A percentile compares a stretch with the other conserved stretches of the same genome.
Evolutionary conservation across 2,329 filamentous ascomycete species (phyloP).

Genomic region (Chaetomiaceae sp.): DNA sequence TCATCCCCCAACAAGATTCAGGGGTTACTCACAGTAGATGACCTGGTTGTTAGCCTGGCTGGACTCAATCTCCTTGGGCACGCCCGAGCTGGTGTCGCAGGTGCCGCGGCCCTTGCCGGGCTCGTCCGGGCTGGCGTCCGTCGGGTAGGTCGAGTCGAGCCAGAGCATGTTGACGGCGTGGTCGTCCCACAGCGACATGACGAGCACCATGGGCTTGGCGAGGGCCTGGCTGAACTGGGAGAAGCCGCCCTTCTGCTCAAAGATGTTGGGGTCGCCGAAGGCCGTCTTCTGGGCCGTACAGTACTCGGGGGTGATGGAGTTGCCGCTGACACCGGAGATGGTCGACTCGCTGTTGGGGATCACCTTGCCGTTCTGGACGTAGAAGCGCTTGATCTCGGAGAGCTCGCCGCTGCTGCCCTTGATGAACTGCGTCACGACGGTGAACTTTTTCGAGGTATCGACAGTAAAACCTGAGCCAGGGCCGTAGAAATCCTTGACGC

Average conservation of each 20-base stretch:
- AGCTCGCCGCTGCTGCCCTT: conserved; percentile 47
- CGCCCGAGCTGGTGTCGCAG: conserved; percentile 50
- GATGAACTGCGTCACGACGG: conserved; percentile 63
- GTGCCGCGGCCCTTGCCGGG: conserved; percentile 51
- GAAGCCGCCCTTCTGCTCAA: conserved; percentile 54
- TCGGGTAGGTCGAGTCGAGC: conserved; percentile 65
- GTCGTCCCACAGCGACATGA: conserved; percentile 58
- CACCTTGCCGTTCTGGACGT: conserved; percentile 58
- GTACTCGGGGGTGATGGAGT: conserved; percentile 52
- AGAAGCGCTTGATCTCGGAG: conserved; percentile 59
- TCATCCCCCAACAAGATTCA: too few species aligned
- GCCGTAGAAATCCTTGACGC: conserved; percentile 60
- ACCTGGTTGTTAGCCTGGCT: conserved; percentile 46
- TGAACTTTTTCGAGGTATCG: conserved; percentile 56
- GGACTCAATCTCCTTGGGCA: conserved; percentile 46
- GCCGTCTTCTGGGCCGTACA: conserved; percentile 55
- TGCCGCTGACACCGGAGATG: conserved; percentile 38
- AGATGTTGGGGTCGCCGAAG: conserved; percentile 53
- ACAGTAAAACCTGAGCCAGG: conserved; percentile 51
- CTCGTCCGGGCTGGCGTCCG: conserved; percentile 35
- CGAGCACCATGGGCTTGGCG: conserved; percentile 42
- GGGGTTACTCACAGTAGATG: too few species aligned
- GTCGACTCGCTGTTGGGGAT: conserved; percentile 49
- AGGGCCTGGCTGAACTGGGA: conserved; percentile 49
- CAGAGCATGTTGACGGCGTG: conserved; percentile 67